These are phyloP conservation scores for Cryptosporidium parvum DNA, from an alignment of 169 alveolate species.

Conservation along the genomic window DNA sequence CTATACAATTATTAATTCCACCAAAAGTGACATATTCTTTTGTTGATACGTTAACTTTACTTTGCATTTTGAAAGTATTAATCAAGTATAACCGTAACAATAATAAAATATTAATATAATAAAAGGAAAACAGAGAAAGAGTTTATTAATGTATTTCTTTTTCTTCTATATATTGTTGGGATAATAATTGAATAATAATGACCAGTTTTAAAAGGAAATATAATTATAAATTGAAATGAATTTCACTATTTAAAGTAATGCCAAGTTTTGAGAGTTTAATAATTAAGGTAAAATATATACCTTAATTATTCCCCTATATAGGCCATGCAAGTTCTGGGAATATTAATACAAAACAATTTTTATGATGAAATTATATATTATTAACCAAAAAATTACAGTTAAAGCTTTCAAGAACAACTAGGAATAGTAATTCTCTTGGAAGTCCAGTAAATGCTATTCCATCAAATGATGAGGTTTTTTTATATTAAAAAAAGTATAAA, in stretches of 20 bases:
- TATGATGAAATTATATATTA: too few species aligned
- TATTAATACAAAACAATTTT: not conserved
- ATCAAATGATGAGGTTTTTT: not conserved
- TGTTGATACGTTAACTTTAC: not conserved
- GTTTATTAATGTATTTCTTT: not conserved
- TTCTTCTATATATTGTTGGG: too few species aligned
- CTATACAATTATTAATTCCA: slow-evolving; percentile 47
- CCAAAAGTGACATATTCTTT: slow-evolving; percentile 46
- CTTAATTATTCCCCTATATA: slow-evolving; percentile 37
- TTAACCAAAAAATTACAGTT: too few species aligned
- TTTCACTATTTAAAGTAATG: not conserved
- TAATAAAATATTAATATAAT: not conserved
- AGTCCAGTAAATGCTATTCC: not conserved
- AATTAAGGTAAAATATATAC: slow-evolving; percentile 16
- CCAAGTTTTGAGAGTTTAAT: slow-evolving; percentile 18
- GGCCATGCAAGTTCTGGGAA: slow-evolving; percentile 24
- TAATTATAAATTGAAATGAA: not conserved
- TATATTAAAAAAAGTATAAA: not conserved
- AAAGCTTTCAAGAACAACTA: too few species aligned
- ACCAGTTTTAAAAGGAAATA: not conserved
- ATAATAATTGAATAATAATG: too few species aligned
- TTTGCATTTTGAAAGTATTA: not conserved
- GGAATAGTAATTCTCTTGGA: too few species aligned
- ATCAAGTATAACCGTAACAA: too few species aligned
- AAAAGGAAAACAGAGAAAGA: not conserved